phyloP scores from a whole-genome alignment of 73 alveolate species.

The Breviolum minutum region DNA sequence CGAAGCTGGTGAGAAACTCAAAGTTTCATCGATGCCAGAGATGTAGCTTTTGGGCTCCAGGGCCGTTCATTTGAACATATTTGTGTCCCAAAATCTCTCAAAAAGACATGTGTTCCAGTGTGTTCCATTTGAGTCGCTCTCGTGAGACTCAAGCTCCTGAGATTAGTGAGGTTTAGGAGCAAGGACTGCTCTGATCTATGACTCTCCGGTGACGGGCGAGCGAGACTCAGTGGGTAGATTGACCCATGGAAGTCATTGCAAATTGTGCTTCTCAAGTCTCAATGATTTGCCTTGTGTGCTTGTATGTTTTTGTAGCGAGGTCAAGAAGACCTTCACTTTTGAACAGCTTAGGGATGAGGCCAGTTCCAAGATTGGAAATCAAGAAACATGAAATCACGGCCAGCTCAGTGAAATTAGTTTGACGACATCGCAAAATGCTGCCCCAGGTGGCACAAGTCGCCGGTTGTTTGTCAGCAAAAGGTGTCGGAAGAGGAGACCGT shows the following conservation, averaged over 20 bases:
- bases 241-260: no score
- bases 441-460: constrained; percentile 52
- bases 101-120: constrained; percentile 72
- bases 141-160: no score
- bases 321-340: constrained; percentile 96
- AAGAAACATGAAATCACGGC: background rate
- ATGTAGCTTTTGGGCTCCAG: constrained; percentile 99
- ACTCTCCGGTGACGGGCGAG: constrained; percentile 97
- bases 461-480: background rate
- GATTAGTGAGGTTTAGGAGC: constrained; percentile 95
- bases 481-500: constrained; percentile 74
- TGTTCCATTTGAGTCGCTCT: background rate
- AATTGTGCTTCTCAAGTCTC: no score
- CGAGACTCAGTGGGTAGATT: no score
- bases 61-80: constrained; percentile 34
- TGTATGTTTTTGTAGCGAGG: background rate
- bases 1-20: constrained; percentile 63
- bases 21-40: constrained; percentile 62
- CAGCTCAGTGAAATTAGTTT: background rate
- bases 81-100: no score
- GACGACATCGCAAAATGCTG: background rate
- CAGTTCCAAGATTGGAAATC: constrained; percentile 72
- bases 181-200: constrained; percentile 97
- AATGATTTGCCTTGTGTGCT: background rate
- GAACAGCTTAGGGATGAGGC: constrained; percentile 97